Evolutionary conservation across 768 basidiomycete genomes (phyloP).

Genomic region (Pisolithus tinctorius): DNA sequence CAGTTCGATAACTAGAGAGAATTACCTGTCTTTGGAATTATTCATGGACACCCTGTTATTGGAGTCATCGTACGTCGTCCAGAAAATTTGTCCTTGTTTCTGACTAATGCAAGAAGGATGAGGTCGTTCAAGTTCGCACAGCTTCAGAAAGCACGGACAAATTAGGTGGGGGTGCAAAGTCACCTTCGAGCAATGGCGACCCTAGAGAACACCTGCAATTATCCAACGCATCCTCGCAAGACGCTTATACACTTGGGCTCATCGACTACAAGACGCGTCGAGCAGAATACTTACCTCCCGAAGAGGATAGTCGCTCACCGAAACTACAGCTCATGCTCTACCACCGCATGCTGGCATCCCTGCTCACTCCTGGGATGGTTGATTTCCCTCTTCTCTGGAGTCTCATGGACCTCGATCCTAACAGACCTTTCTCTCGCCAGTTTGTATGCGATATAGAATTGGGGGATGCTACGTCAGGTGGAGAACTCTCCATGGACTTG

Average conservation of each 20-base stretch:
- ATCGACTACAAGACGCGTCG: slow-evolving; percentile 70
- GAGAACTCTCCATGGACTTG: slow-evolving; percentile 21
- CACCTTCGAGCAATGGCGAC: slow-evolving; percentile 2
- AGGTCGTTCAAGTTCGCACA: slow-evolving; percentile 28
- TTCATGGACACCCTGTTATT: slow-evolving; percentile 55
- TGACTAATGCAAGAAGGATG: slow-evolving; percentile 42
- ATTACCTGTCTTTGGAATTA: slow-evolving; percentile 74
- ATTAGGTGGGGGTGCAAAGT: not conserved
- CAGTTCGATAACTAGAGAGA: slow-evolving; percentile 49
- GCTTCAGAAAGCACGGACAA: slow-evolving; percentile 1
- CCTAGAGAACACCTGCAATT: not conserved
- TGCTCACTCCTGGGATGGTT: slow-evolving; percentile 39
- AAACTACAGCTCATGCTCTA: slow-evolving; percentile 77
- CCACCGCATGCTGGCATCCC: slow-evolving; percentile 50
- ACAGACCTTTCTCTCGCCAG: slow-evolving; percentile 37
- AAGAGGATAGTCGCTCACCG: slow-evolving; percentile 51
- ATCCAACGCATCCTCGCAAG: not conserved
- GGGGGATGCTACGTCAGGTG: slow-evolving; percentile 12
- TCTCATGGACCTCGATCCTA: slow-evolving; percentile 37
- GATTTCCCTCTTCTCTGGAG: slow-evolving; percentile 52
- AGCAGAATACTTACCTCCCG: slow-evolving; percentile 41
- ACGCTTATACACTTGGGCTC: slow-evolving; percentile 34
- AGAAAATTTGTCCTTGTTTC: not conserved
- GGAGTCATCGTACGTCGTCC: slow-evolving; percentile 61
- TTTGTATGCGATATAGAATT: slow-evolving; percentile 36